Evolutionary conservation across 2,329 filamentous ascomycete species (phyloP).

Genomic region (Trichoderma koningiopsis): DNA sequence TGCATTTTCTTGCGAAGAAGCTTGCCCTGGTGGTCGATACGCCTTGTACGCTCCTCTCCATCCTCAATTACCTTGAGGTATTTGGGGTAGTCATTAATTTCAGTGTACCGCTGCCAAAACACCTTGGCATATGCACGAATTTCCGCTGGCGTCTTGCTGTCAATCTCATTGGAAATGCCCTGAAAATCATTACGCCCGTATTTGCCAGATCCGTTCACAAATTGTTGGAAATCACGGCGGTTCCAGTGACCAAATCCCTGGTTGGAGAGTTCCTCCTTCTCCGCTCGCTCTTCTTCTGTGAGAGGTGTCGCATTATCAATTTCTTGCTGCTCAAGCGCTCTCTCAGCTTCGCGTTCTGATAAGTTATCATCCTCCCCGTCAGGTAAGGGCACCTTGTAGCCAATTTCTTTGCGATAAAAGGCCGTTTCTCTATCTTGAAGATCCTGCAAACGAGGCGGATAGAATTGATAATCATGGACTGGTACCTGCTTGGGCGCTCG

Average conservation of each 20-base stretch:
- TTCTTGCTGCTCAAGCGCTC: conserved; percentile 82
- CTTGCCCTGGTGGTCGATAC: conserved; percentile 89
- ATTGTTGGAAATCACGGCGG: conserved; percentile 96
- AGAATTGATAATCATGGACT: conserved; percentile 98
- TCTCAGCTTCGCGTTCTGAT: conserved; percentile 82
- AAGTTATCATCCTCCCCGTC: conserved; percentile 88
- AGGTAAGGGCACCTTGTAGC: conserved; percentile 86
- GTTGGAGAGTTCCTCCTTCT: conserved; percentile 79
- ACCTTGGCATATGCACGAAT: conserved; percentile 90
- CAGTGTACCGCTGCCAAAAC: conserved; percentile 94
- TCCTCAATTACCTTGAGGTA: conserved; percentile 88
- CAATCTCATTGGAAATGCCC: conserved; percentile 83
- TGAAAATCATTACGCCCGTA: conserved; percentile 86
- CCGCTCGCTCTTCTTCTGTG: conserved; percentile 84
- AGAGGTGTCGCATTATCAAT: conserved; percentile 90
- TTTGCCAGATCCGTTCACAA: conserved; percentile 91
- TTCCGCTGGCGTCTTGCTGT: conserved; percentile 83
- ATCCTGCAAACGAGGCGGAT: conserved; percentile 78
- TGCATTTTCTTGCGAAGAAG: conserved; percentile 94
- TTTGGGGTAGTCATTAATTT: conserved; percentile 87
- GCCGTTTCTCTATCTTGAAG: conserved; percentile 96
- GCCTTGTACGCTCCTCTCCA: conserved; percentile 85
- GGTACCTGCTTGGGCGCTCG: conserved; percentile 88
- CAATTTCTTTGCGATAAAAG: conserved; percentile 93
- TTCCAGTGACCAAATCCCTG: conserved; percentile 96